These are phyloP conservation scores for Colletotrichum theobromicola DNA, from an alignment of 2,329 filamentous ascomycete genomes.

Conservation along the genomic window DNA sequence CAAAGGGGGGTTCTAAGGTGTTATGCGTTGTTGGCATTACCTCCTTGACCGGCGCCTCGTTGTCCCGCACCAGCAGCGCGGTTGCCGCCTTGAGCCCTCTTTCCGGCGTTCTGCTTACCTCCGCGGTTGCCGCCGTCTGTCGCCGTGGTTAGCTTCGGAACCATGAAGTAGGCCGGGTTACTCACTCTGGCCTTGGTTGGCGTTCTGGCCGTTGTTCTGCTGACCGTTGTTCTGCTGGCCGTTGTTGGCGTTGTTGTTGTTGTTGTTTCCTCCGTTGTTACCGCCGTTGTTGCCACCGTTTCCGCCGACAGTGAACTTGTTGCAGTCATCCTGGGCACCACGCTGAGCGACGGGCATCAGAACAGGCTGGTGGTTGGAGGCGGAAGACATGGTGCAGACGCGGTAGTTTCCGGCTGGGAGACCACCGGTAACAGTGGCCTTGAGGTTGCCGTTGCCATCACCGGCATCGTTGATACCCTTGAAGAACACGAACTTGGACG, in stretches of 20 bases:
- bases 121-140: not conserved
- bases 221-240: slow-evolving; percentile 19
- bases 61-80: not conserved
- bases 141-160: not conserved
- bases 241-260: slow-evolving; percentile 20
- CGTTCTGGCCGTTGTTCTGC: slow-evolving; percentile 20
- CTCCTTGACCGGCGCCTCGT: slow-evolving; percentile 10
- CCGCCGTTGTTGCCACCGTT: slow-evolving; percentile 26
- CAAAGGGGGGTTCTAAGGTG: slow-evolving; percentile 8
- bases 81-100: not conserved
- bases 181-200: slow-evolving; percentile 10
- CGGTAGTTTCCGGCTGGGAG: slow-evolving; percentile 69
- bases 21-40: not conserved
- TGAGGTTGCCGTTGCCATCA: slow-evolving; percentile 58
- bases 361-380: slow-evolving; percentile 71
- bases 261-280: slow-evolving; percentile 13
- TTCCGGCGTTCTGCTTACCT: slow-evolving; percentile 7
- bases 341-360: slow-evolving; percentile 72
- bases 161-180: not conserved
- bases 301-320: slow-evolving; percentile 24
- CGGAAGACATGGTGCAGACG: slow-evolving; percentile 66
- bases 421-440: slow-evolving; percentile 59
- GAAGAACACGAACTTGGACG: slow-evolving; percentile 64
- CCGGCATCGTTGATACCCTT: slow-evolving; percentile 70
- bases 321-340: slow-evolving; percentile 69